Evolutionary conservation across 257 asterid species (phyloP), one percentile per base, ranked within the genome.

Genomic region (Solanum rostratum): DNA sequence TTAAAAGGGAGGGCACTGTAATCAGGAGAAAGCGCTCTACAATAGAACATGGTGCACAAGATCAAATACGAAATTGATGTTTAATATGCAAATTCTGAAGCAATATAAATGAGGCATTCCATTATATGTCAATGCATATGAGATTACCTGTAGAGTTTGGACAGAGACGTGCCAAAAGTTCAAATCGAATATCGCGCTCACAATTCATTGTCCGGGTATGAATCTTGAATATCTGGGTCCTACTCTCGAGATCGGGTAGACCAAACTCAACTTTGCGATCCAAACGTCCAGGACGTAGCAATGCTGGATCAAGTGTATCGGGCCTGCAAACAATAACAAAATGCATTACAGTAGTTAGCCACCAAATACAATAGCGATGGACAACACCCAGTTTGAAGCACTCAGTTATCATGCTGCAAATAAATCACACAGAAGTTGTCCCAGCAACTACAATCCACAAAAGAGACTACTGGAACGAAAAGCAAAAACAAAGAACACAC

Each of bases 261-360:
- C 99, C 99, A 90, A 96, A 96, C 88, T 96, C 99, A 29, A 96
- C 99, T 87, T 96, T 96, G 15, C 98, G 93, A 83, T 96, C 99
- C 37, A 96, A 88, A 16, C 99, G 87, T 70, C 99, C 99, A 54
- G 99, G 99, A 57, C 99, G 97, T 70, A 96, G 62, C 57, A 96
- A 87, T 1, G 98, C 99, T 1, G 99, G 99, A 87, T 96, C 99
- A 65, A 96, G 93, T 24, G 99, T 96, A 87, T 96, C 99, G 13
- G 99, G 99, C 83, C 99, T 96, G 88, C 5, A 87, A 80, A 29
- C 20, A 66, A 33, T 30, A 37, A 52, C 81, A 83, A 55, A 59
- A 43, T n/a, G 39, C 55, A 66, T 19, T 30, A 57, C 39, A 60
- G 78, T 16, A 68, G 20, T 68, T 52, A 18, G 78, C 45, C 52